A percentile compares a stretch with the other conserved stretches of the same genome.
phyloP scores from a whole-genome alignment of 208 protist species.

The Leishmania arabica region DNA sequence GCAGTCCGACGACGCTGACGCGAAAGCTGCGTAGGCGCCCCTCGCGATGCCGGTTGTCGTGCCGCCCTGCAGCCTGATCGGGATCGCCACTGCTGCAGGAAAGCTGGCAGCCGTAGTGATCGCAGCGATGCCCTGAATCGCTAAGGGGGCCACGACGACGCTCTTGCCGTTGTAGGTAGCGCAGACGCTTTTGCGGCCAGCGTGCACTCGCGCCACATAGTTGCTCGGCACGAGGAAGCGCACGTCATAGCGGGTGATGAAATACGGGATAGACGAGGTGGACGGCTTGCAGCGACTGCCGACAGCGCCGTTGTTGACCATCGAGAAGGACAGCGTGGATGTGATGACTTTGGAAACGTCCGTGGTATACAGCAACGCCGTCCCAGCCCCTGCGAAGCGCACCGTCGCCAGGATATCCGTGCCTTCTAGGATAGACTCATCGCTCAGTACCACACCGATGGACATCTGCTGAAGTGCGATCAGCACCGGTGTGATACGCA shows the following conservation, averaged over 20 bases:
- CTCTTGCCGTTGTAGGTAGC: slow-evolving; percentile 35
- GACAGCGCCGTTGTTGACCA: slow-evolving; percentile 66
- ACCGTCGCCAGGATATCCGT: slow-evolving; percentile 31
- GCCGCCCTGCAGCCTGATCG: slow-evolving; percentile 38
- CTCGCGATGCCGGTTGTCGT: slow-evolving; percentile 45
- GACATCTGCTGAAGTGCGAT: slow-evolving; percentile 32
- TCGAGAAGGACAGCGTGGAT: slow-evolving; percentile 42
- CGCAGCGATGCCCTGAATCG: slow-evolving; percentile 29
- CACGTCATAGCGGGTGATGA: slow-evolving; percentile 37
- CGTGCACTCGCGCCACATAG: slow-evolving; percentile 23
- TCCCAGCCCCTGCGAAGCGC: slow-evolving; percentile 45
- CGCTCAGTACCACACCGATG: slow-evolving; percentile 18
- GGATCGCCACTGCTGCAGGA: slow-evolving; percentile 32
- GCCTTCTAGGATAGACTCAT: slow-evolving; percentile 23
- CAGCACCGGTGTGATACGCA: slow-evolving; percentile 38
- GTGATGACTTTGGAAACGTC: slow-evolving; percentile 38
- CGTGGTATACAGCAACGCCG: slow-evolving; percentile 42
- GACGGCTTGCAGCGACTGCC: slow-evolving; percentile 51
- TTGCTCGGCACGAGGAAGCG: slow-evolving; percentile 36
- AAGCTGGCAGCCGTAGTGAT: slow-evolving; percentile 29
- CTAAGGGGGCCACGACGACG: slow-evolving; percentile 40
- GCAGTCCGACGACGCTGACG: slow-evolving; percentile 45
- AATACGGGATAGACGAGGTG: slow-evolving; percentile 38
- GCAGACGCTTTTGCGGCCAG: slow-evolving; percentile 65
- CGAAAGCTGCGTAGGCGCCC: slow-evolving; percentile 42